phyloP scores from a whole-genome alignment of 768 basidiomycete species.

The Auricularia cornea region DNA sequence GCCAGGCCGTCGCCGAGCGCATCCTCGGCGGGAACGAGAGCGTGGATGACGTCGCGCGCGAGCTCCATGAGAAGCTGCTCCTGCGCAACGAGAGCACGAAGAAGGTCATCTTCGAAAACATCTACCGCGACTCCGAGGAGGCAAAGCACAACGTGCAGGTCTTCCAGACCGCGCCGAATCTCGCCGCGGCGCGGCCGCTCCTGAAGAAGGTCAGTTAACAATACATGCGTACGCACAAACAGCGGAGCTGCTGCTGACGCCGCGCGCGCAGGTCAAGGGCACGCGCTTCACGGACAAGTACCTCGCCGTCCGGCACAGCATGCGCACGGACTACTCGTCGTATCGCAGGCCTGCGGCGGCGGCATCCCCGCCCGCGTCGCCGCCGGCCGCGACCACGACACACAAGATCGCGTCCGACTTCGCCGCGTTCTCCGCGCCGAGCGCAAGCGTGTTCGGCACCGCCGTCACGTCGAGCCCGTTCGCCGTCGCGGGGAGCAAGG shows the following conservation, averaged over 20 bases:
- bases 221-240: not conserved
- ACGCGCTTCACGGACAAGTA: slow-evolving; percentile 97
- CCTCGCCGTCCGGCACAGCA: slow-evolving; percentile 60
- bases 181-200: slow-evolving; percentile 65
- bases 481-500: slow-evolving; percentile 69
- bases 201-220: slow-evolving; percentile 60
- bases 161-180: slow-evolving; percentile 63
- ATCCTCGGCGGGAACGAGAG: slow-evolving; percentile 90
- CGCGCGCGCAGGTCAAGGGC: slow-evolving; percentile 63
- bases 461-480: slow-evolving; percentile 76
- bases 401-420: slow-evolving; percentile 87
- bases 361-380: slow-evolving; percentile 13
- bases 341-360: slow-evolving; percentile 27
- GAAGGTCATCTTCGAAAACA: slow-evolving; percentile 92
- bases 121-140: slow-evolving; percentile 87
- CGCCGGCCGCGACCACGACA: slow-evolving; percentile 49
- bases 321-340: slow-evolving; percentile 38
- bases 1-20: slow-evolving; percentile 83
- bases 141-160: slow-evolving; percentile 83
- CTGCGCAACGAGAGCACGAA: slow-evolving; percentile 95
- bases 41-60: slow-evolving; percentile 92
- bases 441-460: slow-evolving; percentile 75
- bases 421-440: slow-evolving; percentile 72
- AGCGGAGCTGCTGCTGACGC: slow-evolving; percentile 4
- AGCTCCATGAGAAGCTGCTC: slow-evolving; percentile 84